Conservation (phyloP, 371 early-diverging fungal genomes). For the Mortierella sp. region DNA sequence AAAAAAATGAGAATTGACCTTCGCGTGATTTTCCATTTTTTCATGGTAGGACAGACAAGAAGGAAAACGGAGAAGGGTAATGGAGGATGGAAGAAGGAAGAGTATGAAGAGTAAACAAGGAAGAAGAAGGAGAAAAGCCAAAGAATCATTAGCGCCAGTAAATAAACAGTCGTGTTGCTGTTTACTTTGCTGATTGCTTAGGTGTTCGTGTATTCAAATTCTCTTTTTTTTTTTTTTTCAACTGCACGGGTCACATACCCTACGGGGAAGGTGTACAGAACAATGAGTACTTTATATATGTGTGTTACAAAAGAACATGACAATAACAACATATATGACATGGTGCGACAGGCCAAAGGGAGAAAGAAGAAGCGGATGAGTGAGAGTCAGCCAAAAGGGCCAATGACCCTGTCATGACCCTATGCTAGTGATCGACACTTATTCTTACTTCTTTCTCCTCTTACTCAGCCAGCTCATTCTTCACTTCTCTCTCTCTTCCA, state of each 20-base stretch:
- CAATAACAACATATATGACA: not conserved
- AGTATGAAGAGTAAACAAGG: not conserved
- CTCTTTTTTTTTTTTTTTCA: no score
- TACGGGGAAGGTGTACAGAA: no score
- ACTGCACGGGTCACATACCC: no score
- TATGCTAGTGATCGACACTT: not conserved
- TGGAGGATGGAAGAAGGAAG: not conserved
- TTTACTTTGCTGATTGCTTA: not conserved
- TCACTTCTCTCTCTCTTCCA: not conserved
- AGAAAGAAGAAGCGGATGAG: not conserved
- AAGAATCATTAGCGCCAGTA: not conserved
- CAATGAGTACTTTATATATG: no score
- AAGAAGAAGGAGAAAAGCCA: no score
- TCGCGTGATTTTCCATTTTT: constrained; percentile 4
- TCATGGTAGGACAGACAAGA: not conserved
- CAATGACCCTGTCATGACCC: not conserved
- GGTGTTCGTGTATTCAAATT: no score
- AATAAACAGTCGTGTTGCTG: not conserved
- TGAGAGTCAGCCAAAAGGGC: not conserved
- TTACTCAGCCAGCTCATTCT: not conserved
- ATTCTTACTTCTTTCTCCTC: not conserved
- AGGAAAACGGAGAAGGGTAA: not conserved
- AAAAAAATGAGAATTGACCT: not conserved
- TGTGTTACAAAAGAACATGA: not conserved
- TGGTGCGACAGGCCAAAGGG: not conserved